Base-by-base conservation (phyloP, 495 filamentous ascomycete species). In the Astrothelium macrocarpum region DNA sequence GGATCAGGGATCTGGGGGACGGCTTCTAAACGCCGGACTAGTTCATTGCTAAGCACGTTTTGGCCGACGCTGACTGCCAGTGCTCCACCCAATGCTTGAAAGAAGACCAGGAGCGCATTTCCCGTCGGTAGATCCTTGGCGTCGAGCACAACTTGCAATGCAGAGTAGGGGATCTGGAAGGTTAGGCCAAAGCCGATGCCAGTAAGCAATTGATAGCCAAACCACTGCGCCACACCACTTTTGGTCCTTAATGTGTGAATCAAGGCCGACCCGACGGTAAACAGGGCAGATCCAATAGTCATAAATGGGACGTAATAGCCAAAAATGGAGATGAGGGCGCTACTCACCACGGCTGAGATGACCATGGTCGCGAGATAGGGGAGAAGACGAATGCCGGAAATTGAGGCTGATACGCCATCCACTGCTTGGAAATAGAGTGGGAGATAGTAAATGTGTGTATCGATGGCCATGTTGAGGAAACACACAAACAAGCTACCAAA, bases 391-490 rank as follows among this genome's bases (percentile, higher is more conserved):
- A 95, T 87, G 25, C 91, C 91, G 0, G 87, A 90, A 39, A 82
- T 76, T 14, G 84, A 81, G 14, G 91, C 87, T 0, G 78, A 77
- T 0, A 82, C 83, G 59, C 80, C 82, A 71, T 91, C 87, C 72
- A 96, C 85, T 5, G 89, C 84, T 70, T 96, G 91, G 79, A 96
- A 95, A 87, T 88, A 96, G 67, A 93, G 87, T 0, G 91, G 90
- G 23, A 95, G 74, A 78, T 87, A 87, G 61, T 70, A 69, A 1
- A 65, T 46, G 25, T 63, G 36, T 14, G 59, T 59, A 28, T 26
- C 20, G 1, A 59, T 59, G 14, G 10, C 12, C 4, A 53, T 56
- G 23, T 32, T 34, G 36, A 87, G 74, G 62, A 93, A 83, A 74
- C 90, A 89, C 0, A 80, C 73, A 71, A 83, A 89, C 64, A 81